A percentile compares a stretch with the other conserved stretches of the same genome.
These are phyloP conservation scores for Termitomyces sp. DNA, from an alignment of 768 basidiomycete genomes.

Conservation along the genomic window DNA sequence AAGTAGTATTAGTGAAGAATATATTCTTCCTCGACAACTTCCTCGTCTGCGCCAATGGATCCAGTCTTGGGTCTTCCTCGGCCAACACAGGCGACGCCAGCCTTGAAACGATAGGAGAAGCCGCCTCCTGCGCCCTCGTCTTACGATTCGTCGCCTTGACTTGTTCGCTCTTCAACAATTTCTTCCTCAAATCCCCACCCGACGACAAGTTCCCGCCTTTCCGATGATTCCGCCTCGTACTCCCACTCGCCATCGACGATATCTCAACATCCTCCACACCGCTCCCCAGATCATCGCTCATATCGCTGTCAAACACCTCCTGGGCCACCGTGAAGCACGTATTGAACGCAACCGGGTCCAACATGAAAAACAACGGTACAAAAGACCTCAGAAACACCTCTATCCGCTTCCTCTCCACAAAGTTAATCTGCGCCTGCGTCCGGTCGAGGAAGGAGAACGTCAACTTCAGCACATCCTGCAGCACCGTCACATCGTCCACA, in stretches of 20 bases:
- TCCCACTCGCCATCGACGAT: constrained; percentile 38
- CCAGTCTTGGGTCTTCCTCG: constrained; percentile 40
- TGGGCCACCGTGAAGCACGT: constrained; percentile 61
- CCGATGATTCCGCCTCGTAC: constrained; percentile 31
- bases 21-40: constrained; percentile 43
- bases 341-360: constrained; percentile 70
- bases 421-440: constrained; percentile 70
- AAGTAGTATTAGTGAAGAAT: constrained; percentile 89
- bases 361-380: constrained; percentile 74
- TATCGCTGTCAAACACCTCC: constrained; percentile 55
- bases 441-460: constrained; percentile 90
- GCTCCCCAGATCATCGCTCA: constrained; percentile 52
- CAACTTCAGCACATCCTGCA: constrained; percentile 89
- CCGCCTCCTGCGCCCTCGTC: constrained; percentile 50
- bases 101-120: constrained; percentile 54
- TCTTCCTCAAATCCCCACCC: constrained; percentile 74
- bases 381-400: constrained; percentile 80
- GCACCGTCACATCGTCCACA: constrained; percentile 68
- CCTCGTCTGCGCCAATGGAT: constrained; percentile 28
- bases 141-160: constrained; percentile 67
- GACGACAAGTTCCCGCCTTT: constrained; percentile 28
- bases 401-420: constrained; percentile 73
- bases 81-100: constrained; percentile 58
- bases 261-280: constrained; percentile 34
- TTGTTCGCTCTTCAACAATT: constrained; percentile 78